Evolutionary conservation across 2,329 filamentous ascomycete species (phyloP).

Genomic region (Alternaria sp.): DNA sequence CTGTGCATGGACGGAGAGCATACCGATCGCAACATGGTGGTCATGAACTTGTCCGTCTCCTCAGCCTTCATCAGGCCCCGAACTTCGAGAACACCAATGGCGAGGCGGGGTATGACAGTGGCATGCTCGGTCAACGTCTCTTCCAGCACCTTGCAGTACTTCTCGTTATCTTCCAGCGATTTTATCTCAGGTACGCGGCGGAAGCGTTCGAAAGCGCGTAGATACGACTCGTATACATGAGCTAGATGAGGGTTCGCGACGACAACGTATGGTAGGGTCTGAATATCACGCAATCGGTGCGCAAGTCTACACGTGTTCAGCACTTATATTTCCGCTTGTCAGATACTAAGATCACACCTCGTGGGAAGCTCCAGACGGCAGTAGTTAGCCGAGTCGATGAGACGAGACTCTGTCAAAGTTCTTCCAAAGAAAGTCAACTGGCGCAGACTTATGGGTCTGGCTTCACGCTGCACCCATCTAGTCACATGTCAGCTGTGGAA

Average conservation of each 20-base stretch:
- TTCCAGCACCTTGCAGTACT: conserved; percentile 79
- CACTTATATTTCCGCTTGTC: not conserved
- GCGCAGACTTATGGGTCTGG: conserved; percentile 91
- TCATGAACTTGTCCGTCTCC: conserved; percentile 93
- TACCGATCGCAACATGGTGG: conserved; percentile 86
- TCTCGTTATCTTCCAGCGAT: conserved; percentile 86
- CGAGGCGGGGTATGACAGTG: conserved; percentile 89
- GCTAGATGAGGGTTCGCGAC: conserved; percentile 94
- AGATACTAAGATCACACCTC: conserved; percentile 56
- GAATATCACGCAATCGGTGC: conserved; percentile 95
- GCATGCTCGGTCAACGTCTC: conserved; percentile 85
- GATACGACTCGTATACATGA: conserved; percentile 96
- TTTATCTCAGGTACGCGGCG: conserved; percentile 84
- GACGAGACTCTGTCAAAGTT: conserved; percentile 84
- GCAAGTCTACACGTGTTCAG: conserved; percentile 67
- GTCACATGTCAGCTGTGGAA: not conserved
- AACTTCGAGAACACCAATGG: conserved; percentile 93
- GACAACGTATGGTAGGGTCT: conserved; percentile 92
- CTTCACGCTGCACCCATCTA: conserved; percentile 92
- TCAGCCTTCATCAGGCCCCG: conserved; percentile 79
- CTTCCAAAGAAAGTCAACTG: conserved; percentile 98
- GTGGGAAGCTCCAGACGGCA: conserved; percentile 93
- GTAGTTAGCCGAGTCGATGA: conserved; percentile 96
- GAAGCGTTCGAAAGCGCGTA: conserved; percentile 91
- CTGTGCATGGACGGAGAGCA: conserved; percentile 33